Evolutionary conservation across 257 asterid genomes (phyloP).

Genomic region (Petrea volubilis): DNA sequence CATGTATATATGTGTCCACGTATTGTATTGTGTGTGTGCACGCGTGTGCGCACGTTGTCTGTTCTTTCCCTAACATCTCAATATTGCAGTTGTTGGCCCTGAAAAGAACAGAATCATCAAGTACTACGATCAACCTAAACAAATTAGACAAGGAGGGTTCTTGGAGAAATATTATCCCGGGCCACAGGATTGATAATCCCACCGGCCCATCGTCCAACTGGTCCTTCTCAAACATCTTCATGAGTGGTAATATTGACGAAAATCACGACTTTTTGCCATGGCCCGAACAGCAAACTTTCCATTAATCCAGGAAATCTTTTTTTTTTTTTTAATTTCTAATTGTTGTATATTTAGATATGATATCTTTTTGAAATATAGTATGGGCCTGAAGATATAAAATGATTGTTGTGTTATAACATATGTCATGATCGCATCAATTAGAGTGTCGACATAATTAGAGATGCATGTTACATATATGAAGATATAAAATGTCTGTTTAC

Average conservation of each 20-base stretch:
- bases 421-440: too few relatives aligned
- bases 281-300: conserved; percentile 45
- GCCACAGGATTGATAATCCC: conserved; percentile 4
- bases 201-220: conserved; percentile 24
- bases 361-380: too few relatives aligned
- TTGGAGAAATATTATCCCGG: conserved; percentile 19
- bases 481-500: too few relatives aligned
- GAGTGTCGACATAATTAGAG: too few relatives aligned
- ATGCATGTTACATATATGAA: too few relatives aligned
- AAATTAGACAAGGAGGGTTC: conserved; percentile 15
- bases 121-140: conserved; percentile 2
- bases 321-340: neutral
- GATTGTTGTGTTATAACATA: too few relatives aligned
- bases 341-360: too few relatives aligned
- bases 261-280: conserved; percentile 54
- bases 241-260: conserved; percentile 41
- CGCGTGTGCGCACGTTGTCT: too few relatives aligned
- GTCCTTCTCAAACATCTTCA: conserved; percentile 41
- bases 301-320: neutral
- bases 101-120: conserved; percentile 6
- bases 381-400: too few relatives aligned
- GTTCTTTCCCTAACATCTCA: neutral
- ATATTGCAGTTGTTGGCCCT: conserved; percentile 23
- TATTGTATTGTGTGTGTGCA: too few relatives aligned
- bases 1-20: too few relatives aligned